These are phyloP conservation scores for Podospora appendiculata DNA, from an alignment of 495 filamentous ascomycete species.

Conservation along the genomic window DNA sequence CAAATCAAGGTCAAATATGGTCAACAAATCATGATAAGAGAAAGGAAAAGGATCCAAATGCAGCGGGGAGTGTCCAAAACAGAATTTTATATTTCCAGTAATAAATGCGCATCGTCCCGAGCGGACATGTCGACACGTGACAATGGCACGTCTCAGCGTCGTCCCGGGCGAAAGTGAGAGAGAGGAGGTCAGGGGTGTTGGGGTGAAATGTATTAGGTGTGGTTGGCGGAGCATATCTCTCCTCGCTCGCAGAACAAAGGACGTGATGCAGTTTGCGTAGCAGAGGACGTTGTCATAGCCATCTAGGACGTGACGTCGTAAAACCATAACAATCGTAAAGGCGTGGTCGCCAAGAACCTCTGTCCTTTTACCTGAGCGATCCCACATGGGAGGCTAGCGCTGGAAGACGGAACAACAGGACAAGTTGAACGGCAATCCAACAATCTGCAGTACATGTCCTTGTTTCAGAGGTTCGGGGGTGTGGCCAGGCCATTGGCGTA, in stretches of 20 bases:
- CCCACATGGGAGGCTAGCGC: background rate
- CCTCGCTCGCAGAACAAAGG: slow-evolving; percentile 1
- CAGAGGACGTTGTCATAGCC: slow-evolving; percentile 21
- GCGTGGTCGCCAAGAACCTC: slow-evolving; percentile 3
- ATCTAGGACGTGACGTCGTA: slow-evolving; percentile 34
- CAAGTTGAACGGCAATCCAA: background rate
- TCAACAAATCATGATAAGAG: no score
- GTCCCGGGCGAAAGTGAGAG: background rate
- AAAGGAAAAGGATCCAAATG: no score
- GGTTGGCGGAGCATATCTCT: slow-evolving; percentile 12
- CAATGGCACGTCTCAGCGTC: no score
- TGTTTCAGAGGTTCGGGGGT: slow-evolving; percentile 1
- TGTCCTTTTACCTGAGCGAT: background rate
- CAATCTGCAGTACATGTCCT: background rate
- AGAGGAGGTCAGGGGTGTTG: background rate
- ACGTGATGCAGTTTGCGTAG: slow-evolving; percentile 9
- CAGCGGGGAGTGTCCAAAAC: no score
- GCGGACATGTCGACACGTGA: no score
- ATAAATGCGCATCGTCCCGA: no score
- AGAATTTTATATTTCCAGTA: no score
- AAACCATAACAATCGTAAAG: slow-evolving; percentile 32
- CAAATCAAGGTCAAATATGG: no score
- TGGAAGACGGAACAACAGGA: background rate
- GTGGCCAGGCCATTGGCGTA: slow-evolving; percentile 15
- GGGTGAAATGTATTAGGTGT: slow-evolving; percentile 9